Evolutionary conservation across 163 green algal genomes (phyloP).

Genomic region (Chlorella variabilis): DNA sequence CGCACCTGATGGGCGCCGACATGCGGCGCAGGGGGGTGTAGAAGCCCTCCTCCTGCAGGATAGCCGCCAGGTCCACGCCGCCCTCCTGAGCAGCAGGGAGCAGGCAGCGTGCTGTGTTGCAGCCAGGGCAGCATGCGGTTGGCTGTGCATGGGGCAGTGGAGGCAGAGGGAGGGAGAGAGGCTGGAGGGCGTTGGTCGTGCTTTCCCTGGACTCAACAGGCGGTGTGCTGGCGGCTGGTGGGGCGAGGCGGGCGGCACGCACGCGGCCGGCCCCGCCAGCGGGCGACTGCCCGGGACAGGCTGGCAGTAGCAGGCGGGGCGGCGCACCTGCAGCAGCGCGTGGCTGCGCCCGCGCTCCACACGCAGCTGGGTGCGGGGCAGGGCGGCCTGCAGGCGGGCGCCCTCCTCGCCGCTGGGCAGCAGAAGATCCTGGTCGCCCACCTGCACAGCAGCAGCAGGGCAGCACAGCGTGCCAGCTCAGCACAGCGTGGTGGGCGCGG

Average conservation of each 20-base stretch:
- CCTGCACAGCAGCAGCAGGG: neutral
- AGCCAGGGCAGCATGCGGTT: neutral
- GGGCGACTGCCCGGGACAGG: neutral
- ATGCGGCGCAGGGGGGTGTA: constrained; percentile 64
- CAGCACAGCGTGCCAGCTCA: neutral
- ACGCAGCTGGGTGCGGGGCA: constrained; percentile 63
- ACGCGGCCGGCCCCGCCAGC: neutral
- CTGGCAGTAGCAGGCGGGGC: neutral
- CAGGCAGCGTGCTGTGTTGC: too few relatives aligned
- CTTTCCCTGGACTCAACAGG: too few relatives aligned
- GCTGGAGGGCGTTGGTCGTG: too few relatives aligned
- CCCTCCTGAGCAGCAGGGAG: constrained; percentile 71
- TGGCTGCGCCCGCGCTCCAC: constrained; percentile 73
- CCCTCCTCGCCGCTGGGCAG: constrained; percentile 80
- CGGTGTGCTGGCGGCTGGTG: too few relatives aligned
- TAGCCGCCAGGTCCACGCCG: constrained; percentile 73
- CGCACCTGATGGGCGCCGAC: constrained; percentile 47
- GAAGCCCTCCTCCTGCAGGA: constrained; percentile 82
- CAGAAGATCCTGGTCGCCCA: constrained; percentile 73
- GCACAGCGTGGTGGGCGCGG: neutral
- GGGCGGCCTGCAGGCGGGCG: constrained; percentile 57
- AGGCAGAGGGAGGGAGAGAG: too few relatives aligned
- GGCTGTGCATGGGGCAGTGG: neutral
- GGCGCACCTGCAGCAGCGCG: constrained; percentile 68
- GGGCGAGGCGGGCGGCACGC: too few relatives aligned